Conservation (phyloP, 345 rosid species). For the Combretum micranthum region DNA sequence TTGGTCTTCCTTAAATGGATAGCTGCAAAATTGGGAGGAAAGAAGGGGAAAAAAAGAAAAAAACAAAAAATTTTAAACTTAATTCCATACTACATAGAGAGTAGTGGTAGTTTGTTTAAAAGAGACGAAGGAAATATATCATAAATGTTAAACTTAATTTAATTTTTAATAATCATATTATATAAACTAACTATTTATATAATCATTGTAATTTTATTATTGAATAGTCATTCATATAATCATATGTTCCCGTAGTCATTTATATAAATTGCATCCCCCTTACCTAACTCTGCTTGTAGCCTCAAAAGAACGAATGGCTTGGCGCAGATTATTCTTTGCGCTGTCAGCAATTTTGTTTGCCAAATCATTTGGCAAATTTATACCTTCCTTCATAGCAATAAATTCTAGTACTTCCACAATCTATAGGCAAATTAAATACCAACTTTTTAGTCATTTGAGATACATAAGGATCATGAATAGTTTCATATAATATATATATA, state of each 20-base stretch:
- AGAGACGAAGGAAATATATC: not conserved
- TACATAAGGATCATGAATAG: no score
- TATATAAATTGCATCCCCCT: not conserved
- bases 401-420: constrained; percentile 43
- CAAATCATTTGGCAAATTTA: constrained; percentile 24
- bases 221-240: no score
- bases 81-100: no score
- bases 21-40: constrained; percentile 16
- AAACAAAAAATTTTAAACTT: not conserved
- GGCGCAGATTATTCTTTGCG: constrained; percentile 53
- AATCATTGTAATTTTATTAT: no score
- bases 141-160: no score
- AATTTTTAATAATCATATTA: no score
- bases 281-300: constrained; percentile 40
- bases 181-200: no score
- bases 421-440: constrained; percentile 10
- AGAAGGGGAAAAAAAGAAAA: not conserved
- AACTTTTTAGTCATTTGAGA: no score
- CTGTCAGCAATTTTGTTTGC: constrained; percentile 31
- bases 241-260: not conserved
- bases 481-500: no score
- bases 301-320: constrained; percentile 61
- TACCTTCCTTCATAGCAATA: constrained; percentile 43
- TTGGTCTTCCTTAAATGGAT: constrained; percentile 26
- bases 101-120: not conserved